A percentile compares a stretch with the other conserved stretches of the same genome.
phyloP scores from a whole-genome alignment of 768 basidiomycete species.

The Exidia glandulosa region DNA sequence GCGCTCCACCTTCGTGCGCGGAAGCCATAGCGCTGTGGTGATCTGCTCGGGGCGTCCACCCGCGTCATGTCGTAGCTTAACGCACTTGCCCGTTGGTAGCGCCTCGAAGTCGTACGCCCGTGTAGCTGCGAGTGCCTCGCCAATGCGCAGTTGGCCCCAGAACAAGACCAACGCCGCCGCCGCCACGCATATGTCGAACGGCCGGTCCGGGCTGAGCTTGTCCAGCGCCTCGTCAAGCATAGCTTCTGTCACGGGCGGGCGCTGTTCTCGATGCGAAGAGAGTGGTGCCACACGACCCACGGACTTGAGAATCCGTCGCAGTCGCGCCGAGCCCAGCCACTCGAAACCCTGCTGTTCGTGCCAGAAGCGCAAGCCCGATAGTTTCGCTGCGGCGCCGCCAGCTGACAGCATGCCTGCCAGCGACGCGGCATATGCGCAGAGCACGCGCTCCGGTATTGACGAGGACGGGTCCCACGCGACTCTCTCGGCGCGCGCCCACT shows the following conservation, averaged over 20 bases:
- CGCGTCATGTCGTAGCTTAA: background rate
- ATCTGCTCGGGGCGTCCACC: background rate
- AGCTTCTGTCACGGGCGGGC: conserved; percentile 23
- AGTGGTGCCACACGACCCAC: background rate
- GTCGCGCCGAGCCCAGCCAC: background rate
- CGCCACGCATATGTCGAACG: conserved; percentile 32
- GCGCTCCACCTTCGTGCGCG: background rate
- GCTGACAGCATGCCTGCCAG: background rate
- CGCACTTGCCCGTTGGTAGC: background rate
- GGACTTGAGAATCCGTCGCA: background rate
- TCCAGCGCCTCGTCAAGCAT: conserved; percentile 19
- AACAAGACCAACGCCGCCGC: conserved; percentile 22
- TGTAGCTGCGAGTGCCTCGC: conserved; percentile 15
- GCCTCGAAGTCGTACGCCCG: background rate
- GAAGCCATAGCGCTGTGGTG: background rate
- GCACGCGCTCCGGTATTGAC: background rate
- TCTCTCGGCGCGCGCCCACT: background rate
- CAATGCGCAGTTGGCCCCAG: conserved; percentile 29
- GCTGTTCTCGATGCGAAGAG: background rate
- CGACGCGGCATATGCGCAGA: background rate
- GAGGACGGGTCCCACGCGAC: background rate
- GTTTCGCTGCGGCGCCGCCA: background rate
- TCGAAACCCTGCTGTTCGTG: background rate
- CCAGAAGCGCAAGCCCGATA: background rate
- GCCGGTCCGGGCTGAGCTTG: conserved; percentile 13